Conservation (phyloP, 208 protist genomes). For the Leishmania mexicana region DNA sequence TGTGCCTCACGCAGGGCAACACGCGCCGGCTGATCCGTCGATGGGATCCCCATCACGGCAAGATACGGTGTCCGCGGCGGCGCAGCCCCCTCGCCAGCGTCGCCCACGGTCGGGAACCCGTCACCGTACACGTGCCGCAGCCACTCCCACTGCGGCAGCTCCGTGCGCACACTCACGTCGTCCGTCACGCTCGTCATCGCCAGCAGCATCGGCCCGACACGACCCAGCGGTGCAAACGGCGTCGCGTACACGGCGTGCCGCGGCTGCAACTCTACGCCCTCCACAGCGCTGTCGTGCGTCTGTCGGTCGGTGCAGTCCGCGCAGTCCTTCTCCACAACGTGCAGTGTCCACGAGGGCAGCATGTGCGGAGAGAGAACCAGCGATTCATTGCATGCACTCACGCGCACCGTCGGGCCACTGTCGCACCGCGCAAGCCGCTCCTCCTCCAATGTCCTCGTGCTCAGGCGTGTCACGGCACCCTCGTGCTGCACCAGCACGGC, state of each 20-base stretch:
- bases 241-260: slow-evolving; percentile 16
- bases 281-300: not conserved
- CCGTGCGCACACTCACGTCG: slow-evolving; percentile 9
- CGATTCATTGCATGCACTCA: not conserved
- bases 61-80: slow-evolving; percentile 17
- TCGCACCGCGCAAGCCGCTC: not conserved
- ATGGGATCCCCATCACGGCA: slow-evolving; percentile 49
- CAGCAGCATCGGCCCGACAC: slow-evolving; percentile 34
- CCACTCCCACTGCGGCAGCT: slow-evolving; percentile 24
- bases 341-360: slow-evolving; percentile 13
- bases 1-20: slow-evolving; percentile 33
- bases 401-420: not conserved
- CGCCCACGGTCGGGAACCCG: not conserved
- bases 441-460: no score
- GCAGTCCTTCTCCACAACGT: not conserved
- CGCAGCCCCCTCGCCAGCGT: not conserved
- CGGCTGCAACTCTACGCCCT: not conserved
- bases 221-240: slow-evolving; percentile 12
- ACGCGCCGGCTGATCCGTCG: slow-evolving; percentile 35
- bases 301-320: not conserved
- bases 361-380: not conserved
- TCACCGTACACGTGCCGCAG: slow-evolving; percentile 13
- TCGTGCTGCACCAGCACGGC: slow-evolving; percentile 13
- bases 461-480: not conserved
- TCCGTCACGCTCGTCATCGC: slow-evolving; percentile 36